Base-by-base conservation (phyloP, 2,329 filamentous ascomycete genomes). In the Zasmidium citrigriseum region DNA sequence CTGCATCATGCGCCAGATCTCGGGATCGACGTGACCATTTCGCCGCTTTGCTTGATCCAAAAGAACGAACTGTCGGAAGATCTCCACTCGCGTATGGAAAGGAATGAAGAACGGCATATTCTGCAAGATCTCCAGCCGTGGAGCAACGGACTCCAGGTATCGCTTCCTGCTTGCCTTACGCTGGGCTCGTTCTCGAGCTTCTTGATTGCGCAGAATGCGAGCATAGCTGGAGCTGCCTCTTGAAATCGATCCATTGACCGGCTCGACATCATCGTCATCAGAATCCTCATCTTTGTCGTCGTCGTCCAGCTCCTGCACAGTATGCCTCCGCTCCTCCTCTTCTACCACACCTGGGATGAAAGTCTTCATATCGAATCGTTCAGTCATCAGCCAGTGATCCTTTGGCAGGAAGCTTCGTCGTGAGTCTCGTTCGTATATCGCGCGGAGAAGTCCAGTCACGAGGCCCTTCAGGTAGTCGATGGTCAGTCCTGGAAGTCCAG, bases 41-140 rank as follows among this genome's bases (percentile, higher is more conserved):
- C 91, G 81, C 61, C 91, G 80, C 62, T 87, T 87, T 52, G 64
- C 65, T 70, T 95, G 91, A 74, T 99, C 95, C 3, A 93, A 80
- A 25, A 85, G 77, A n/a, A 98, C 90, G 67, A 98, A 98, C 69
- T 96, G 87, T 25, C 93, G 86, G 74, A 99, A 98, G 22, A 98
- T 93, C 71, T 92, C 86, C 3, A 99, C 95, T 48, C 95, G 83
- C 0, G 90, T 95, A 38, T 90, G 86, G 67, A 99, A 99, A 0
- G 93, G 95, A 46, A 99, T 95, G 65, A 93, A 90, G 72, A 98
- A 99, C 0, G 95, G 95, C 87, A 99, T 96, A 69, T 98, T 96
- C 65, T 95, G 89, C 52, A 99, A 76, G 4, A 99, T 90, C 70
- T 97, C 93, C 10, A 97, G 80, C 65, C 93, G 88, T 0, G 95